phyloP scores from a whole-genome alignment of 2,329 filamentous ascomycete genomes.

The Talaromyces verruculosus region DNA sequence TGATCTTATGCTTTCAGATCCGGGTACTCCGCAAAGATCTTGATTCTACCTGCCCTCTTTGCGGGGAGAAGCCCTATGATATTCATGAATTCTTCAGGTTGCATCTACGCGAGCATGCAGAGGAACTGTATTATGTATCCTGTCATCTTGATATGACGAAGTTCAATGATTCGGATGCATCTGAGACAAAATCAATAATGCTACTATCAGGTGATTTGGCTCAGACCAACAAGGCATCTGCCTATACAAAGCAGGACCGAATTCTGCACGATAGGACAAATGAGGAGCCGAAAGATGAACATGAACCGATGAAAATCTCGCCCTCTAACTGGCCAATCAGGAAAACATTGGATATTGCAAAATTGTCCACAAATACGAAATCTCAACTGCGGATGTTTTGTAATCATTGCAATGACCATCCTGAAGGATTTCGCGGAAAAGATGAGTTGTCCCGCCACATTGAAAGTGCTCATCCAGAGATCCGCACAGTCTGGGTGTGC shows the following conservation, averaged over 20 bases:
- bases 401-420: slow-evolving; percentile 66
- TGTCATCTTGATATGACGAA: not conserved
- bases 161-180: not conserved
- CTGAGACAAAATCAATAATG: not conserved
- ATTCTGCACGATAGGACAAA: not conserved
- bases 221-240: not conserved
- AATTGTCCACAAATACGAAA: not conserved
- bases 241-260: not conserved
- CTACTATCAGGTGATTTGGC: not conserved
- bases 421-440: slow-evolving; percentile 80
- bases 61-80: not conserved
- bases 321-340: not conserved
- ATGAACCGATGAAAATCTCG: not conserved
- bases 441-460: slow-evolving; percentile 74
- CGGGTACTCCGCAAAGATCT: not conserved
- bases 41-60: not conserved
- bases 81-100: not conserved
- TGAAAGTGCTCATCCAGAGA: slow-evolving; percentile 63
- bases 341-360: not conserved
- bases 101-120: not conserved
- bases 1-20: not conserved
- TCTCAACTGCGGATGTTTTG: slow-evolving; percentile 58
- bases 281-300: not conserved
- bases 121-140: not conserved
- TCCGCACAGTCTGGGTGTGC: slow-evolving; percentile 63